Base-by-base conservation (phyloP, 1,284 basidiomycete genomes). In the Cryptococcus amylolentus region DNA sequence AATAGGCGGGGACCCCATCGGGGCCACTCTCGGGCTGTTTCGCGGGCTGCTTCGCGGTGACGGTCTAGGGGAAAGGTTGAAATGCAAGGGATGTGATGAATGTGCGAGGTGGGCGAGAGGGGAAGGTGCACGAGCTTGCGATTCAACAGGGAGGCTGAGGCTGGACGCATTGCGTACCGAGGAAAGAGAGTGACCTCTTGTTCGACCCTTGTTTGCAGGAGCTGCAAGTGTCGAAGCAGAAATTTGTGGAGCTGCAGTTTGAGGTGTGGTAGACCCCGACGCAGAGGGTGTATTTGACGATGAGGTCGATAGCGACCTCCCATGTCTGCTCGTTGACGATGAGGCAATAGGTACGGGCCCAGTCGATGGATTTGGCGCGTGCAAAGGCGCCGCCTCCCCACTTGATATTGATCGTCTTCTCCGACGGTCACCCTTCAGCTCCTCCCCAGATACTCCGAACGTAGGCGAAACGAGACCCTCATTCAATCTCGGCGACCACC, bases 151-250 rank as follows among this genome's bases (percentile, higher is more conserved):
- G 0, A 28, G 56, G 14, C 51, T 48, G 0, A 51, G 23, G 31
- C 26, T 18, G 35, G 44, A 58, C 43, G 4, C 20, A 35, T 23
- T 52, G 50, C 5, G 38, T 13, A 47, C 47, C 5, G 57, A 53
- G 26, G 61, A 60, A 9, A 58, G 18, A 18, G 52, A 55, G 16
- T 59, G 54, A 18, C 60, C 60, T 27, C 60, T 45, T 13, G 60
- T 51, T 45, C 60, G 42, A 47, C 58, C 44, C 48, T 52, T 52
- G 45, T 57, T 52, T 40, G 41, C 18, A 14, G 57, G 31, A 35
- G 31, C 31, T 35, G 31, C 31, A 10, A 35, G 31, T 10, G 31
- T 35, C 6, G 31, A 35, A 8, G 31, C 31, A 35, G 2, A 35
- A 35, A 1, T 6, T 35, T 35, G 31, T 6, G 31, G 1, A 35